Base-by-base conservation (phyloP, 2,329 filamentous ascomycete genomes). In the Neocucurbitaria cava region DNA sequence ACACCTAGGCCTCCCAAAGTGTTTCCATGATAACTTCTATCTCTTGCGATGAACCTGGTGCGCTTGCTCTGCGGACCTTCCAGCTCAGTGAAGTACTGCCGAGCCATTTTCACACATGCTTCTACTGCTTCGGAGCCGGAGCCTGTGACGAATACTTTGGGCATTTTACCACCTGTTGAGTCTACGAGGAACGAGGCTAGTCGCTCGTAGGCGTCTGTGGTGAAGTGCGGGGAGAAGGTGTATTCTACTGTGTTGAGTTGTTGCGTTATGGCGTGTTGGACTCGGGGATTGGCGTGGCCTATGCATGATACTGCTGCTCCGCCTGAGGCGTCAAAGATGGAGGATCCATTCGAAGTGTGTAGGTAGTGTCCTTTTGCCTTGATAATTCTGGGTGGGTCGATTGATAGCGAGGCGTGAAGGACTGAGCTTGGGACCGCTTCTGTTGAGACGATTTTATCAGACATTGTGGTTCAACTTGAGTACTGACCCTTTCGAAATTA, bases 281-380 rank as follows among this genome's bases (percentile, higher is more conserved):
- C 83, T 45, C 86, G 79, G 36, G 80, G 66, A 47, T 89, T 83
- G 49, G 88, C 82, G 64, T 91, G 87, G 6, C 90, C 90, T 4
- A 93, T 76, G 66, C 87, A 88, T 13, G 86, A 81, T 2, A 92
- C 89, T n/a, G 88, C 89, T 1, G 90, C 87, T n/a, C 90, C 90
- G 23, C 87, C 84, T 15, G 87, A 89, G 1, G 86, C 87, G 70
- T 94, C 90, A 13, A 92, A 82, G 44, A 94, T 83, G 23, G 30
- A 15, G 13, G 35, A 42, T 8, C 41, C 41, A 8, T 11, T 43
- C 17, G 40, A 45, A 2, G 85, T 76, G 30, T 78, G 73, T 18
- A 86, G 72, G 54, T 82, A 82, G 61, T 80, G 76, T 9, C 82
- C 83, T 52, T 78, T 21, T 13, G 70, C 1, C 81, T 84, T 0